Evolutionary conservation across 1,284 basidiomycete species (phyloP), one percentile per base, ranked within the genome.

Genomic region (Rhodotorula sp.): DNA sequence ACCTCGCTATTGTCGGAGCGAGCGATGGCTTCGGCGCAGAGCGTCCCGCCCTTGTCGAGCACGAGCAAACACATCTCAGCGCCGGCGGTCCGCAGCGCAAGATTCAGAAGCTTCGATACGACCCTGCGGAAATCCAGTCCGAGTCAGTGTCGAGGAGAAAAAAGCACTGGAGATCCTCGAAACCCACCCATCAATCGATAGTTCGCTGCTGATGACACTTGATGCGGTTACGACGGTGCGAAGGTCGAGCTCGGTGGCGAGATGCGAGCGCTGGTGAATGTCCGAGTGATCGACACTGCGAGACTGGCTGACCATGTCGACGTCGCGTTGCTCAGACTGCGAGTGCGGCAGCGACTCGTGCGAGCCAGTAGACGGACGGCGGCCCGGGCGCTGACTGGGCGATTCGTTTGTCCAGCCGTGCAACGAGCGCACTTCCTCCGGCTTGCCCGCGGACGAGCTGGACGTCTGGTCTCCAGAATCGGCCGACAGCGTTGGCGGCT

Each of bases 21-120:
- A 2, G 70, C 72, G 45, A 76, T 61, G 1, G 74, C 74, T 41
- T 76, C 74, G 13, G 72, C 72, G 34, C 72, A 74, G 1, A 74
- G 62, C 25, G 57, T 64, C 0, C 72, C 72, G 8, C n/a, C 34
- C 55, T 76, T 76, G 67, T 76, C 65, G 48, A 74, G 70, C 8
- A 76, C 74, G 55, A 76, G 72, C 2, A 76, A 54, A 58, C 72
- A 71, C 42, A 64, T 17, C 44, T 76, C 74, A 23, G 74, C 74
- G 23, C 74, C 74, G 19, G 72, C 74, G 4, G 72, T 74, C 9
- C 72, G 64, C 1, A 76, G 54, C 0, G 72, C 65, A 17, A 76
- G 72, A 4, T 61, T 68, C n/a, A 76, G 67, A 0, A 76, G 72
- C 60, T 76, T 76, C 21, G 72, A 69, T 4, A 76, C 72, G 54